Percentiles rank a stretch among this genome's conserved stretches.
Evolutionary conservation across 169 alveolate species (phyloP).

Genomic region (Cryptosporidium xiaoi): DNA sequence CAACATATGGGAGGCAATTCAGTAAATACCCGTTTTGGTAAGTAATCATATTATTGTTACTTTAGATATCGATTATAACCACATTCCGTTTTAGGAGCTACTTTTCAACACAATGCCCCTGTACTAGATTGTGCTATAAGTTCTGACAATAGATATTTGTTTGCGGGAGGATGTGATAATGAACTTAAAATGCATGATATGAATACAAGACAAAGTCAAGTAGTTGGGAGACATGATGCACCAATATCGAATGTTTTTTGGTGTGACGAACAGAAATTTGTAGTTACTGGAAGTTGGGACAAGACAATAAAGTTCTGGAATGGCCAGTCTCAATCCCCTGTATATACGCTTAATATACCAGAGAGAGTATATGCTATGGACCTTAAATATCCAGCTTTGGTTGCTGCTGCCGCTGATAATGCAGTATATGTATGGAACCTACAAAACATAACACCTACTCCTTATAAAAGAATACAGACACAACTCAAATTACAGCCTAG

Average conservation of each 20-base stretch:
- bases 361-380: slow-evolving; percentile 81
- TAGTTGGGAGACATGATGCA: slow-evolving; percentile 75
- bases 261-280: slow-evolving; percentile 81
- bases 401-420: slow-evolving; percentile 80
- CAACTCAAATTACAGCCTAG: slow-evolving; percentile 90
- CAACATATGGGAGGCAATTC: slow-evolving; percentile 75
- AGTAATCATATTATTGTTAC: neutral
- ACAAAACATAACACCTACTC: slow-evolving; percentile 79
- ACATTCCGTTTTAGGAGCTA: slow-evolving; percentile 3
- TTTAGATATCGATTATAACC: no score
- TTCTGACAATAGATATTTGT: slow-evolving; percentile 78
- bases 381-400: slow-evolving; percentile 78
- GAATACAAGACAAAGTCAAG: slow-evolving; percentile 71
- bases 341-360: slow-evolving; percentile 53
- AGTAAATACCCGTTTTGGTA: slow-evolving; percentile 70
- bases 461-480: slow-evolving; percentile 79
- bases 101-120: slow-evolving; percentile 79
- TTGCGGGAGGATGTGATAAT: slow-evolving; percentile 82
- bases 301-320: slow-evolving; percentile 75
- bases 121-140: slow-evolving; percentile 79
- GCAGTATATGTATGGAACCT: slow-evolving; percentile 76
- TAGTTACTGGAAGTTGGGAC: slow-evolving; percentile 82
- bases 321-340: slow-evolving; percentile 74
- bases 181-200: slow-evolving; percentile 74
- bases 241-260: slow-evolving; percentile 77